Evolutionary conservation across 768 basidiomycete genomes (phyloP), one percentile per base, ranked within the genome.

Genomic region (Lactarius tabidus): DNA sequence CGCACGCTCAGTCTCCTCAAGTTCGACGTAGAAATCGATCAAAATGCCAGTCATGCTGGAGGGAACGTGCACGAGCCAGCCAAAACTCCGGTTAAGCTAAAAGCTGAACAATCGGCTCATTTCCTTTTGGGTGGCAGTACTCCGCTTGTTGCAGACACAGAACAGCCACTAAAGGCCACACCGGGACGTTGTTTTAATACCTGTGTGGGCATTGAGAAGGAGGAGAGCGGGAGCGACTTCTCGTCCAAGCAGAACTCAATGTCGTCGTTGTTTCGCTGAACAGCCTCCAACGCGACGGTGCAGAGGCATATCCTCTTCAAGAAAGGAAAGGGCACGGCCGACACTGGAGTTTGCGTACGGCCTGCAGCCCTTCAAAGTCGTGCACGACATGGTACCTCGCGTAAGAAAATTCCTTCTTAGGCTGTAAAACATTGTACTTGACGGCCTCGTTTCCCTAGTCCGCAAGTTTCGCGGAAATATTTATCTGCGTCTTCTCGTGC

Each of bases 401-500:
- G 70, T 48, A 43, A 31, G 63, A 39, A 45, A n/a, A n/a, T 28
- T 5, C 10, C 4, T 17, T 48, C 20, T 1, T 48, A 26, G 12
- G 6, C 18, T 41, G 18, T 17, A 18, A 2, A 60, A 43, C 26
- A 17, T 29, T 65, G 29, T 23, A 43, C 69, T 23, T 35, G 63
- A 64, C 35, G 31, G 2, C 12, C 33, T 41, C 38, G 6, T 48
- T 36, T 0, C 17, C 18, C 31, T 45, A 62, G 59, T 48, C 41
- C 14, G 12, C 17, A n/a, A 69, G 58, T 14, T 67, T 73, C 8
- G 53, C 63, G 28, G 88, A 89, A 71, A 91, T 90, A 0, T 71
- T 93, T 1, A 84, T 95, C 72, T 93, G 85, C 72, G 86, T 88
- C 2, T 80, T 89, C 36, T 89, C 90, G 0, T 88, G 86, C 69